Conservation (phyloP, 1,284 basidiomycete genomes). For the Heterobasidion occidentale region DNA sequence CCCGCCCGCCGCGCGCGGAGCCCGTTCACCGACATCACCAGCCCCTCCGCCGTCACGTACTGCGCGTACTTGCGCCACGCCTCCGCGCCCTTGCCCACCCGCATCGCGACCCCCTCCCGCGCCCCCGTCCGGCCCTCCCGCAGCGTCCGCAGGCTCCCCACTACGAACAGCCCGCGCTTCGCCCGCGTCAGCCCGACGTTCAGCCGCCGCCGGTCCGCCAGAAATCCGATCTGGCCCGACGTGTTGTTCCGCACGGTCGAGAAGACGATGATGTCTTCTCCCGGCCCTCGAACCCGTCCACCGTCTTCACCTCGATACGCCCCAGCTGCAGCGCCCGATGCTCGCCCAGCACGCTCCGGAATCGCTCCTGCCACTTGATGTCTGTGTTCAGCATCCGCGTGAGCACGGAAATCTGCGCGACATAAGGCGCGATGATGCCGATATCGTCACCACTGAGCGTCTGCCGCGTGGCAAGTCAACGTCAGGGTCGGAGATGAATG, state of each 20-base stretch:
- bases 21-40: constrained; percentile 39
- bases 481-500: background rate
- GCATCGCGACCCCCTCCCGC: constrained; percentile 4
- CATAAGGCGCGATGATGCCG: constrained; percentile 85
- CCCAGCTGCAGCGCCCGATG: constrained; percentile 56
- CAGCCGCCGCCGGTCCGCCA: constrained; percentile 81
- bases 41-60: constrained; percentile 39
- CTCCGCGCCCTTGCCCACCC: constrained; percentile 38
- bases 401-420: constrained; percentile 70
- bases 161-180: constrained; percentile 74
- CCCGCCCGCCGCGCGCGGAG: background rate
- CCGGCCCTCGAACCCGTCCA: constrained; percentile 90
- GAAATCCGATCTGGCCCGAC: constrained; percentile 74
- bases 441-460: constrained; percentile 65
- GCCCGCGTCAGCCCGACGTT: constrained; percentile 88
- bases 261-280: constrained; percentile 90
- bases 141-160: constrained; percentile 73
- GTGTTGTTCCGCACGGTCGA: constrained; percentile 82
- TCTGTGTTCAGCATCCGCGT: constrained; percentile 55
- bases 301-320: constrained; percentile 78
- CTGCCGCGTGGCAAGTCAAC: constrained; percentile 23
- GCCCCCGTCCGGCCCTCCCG: constrained; percentile 30
- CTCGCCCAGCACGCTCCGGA: constrained; percentile 51
- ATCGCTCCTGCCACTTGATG: constrained; percentile 38
- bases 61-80: constrained; percentile 56